Evolutionary conservation across 2,329 filamentous ascomycete species (phyloP).

Genomic region (Erysiphe pulchra): DNA sequence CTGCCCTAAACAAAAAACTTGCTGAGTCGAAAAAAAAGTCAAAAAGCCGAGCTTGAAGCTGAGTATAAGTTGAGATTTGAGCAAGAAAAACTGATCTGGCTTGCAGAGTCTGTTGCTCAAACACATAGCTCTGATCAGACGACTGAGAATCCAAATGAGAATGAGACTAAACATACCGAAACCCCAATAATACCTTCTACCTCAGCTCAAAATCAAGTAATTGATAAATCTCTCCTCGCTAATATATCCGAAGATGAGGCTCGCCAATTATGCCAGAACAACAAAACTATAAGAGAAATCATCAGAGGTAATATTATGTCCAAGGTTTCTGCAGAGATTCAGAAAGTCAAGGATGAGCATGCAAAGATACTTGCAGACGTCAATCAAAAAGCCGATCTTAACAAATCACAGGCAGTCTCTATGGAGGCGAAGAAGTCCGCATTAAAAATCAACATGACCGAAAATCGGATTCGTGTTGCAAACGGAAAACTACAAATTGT

Average conservation of each 20-base stretch:
- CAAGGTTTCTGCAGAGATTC: constrained; percentile 39
- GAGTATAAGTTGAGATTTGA: constrained; percentile 25
- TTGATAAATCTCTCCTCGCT: constrained; percentile 3
- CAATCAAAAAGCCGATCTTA: constrained; percentile 18
- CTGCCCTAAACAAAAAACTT: constrained; percentile 41
- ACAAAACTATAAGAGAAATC: constrained; percentile 19
- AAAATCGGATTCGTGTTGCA: constrained; percentile 37
- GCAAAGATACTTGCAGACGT: constrained; percentile 23
- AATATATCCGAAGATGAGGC: constrained; percentile 28
- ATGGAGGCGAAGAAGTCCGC: constrained; percentile 52
- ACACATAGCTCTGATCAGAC: constrained; percentile 6
- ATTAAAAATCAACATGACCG: constrained; percentile 53
- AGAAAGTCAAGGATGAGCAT: constrained; percentile 27
- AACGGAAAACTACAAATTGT: constrained; percentile 55
- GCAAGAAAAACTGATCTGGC: constrained; percentile 36
- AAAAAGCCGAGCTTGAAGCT: constrained; percentile 25
- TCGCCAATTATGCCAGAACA: constrained; percentile 28
- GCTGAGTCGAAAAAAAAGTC: constrained; percentile 21
- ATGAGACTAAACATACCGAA: constrained; percentile 1
- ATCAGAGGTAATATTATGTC: constrained; percentile 38
- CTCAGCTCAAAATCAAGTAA: constrained; percentile 5
- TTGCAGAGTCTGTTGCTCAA: constrained; percentile 22
- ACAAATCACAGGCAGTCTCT: constrained; percentile 29
- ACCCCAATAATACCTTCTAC: constrained; percentile 6
- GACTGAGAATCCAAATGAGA: constrained; percentile 18